Evolutionary conservation across 83 land plant genomes (phyloP).

Genomic region (Diphasiastrum complanatum): DNA sequence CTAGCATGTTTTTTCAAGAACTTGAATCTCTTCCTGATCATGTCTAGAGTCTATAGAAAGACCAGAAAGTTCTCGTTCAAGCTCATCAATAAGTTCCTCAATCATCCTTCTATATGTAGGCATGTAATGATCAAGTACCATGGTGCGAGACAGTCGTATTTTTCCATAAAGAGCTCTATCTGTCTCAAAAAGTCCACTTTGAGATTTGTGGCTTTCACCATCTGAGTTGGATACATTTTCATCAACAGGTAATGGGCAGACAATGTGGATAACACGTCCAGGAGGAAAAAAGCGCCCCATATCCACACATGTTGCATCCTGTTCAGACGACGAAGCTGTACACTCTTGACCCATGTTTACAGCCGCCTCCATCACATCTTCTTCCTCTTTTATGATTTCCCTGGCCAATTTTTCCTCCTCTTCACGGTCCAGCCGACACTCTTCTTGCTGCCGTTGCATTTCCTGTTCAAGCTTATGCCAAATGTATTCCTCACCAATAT

Average conservation of each 20-base stretch:
- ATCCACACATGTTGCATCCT: conserved; percentile 29
- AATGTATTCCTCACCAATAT: conserved; percentile 54
- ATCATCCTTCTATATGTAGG: conserved; percentile 70
- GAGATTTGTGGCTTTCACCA: conserved; percentile 13
- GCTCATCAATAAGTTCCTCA: conserved; percentile 50
- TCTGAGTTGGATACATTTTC: conserved; percentile 15
- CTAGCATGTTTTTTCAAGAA: too few relatives aligned
- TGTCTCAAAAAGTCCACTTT: conserved; percentile 62
- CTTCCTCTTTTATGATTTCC: conserved; percentile 78
- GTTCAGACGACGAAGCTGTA: conserved; percentile 3
- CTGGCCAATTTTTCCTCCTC: conserved; percentile 48
- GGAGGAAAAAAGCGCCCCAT: conserved; percentile 61
- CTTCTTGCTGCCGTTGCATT: conserved; percentile 49
- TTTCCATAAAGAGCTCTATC: conserved; percentile 69
- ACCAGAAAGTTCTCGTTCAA: conserved; percentile 35
- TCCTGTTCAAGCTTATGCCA: conserved; percentile 77
- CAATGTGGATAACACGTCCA: conserved; percentile 76
- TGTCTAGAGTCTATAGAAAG: too few relatives aligned
- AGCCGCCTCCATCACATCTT: conserved; percentile 38
- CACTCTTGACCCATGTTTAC: conserved; percentile 16
- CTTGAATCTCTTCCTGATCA: too few relatives aligned
- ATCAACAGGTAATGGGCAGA: conserved; percentile 33
- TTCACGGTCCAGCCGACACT: conserved; percentile 32
- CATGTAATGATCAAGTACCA: conserved; percentile 93
- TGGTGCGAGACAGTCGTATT: conserved; percentile 64